phyloP scores from a whole-genome alignment of 176 grass and related monocot species.

The Oryza glaberrima region DNA sequence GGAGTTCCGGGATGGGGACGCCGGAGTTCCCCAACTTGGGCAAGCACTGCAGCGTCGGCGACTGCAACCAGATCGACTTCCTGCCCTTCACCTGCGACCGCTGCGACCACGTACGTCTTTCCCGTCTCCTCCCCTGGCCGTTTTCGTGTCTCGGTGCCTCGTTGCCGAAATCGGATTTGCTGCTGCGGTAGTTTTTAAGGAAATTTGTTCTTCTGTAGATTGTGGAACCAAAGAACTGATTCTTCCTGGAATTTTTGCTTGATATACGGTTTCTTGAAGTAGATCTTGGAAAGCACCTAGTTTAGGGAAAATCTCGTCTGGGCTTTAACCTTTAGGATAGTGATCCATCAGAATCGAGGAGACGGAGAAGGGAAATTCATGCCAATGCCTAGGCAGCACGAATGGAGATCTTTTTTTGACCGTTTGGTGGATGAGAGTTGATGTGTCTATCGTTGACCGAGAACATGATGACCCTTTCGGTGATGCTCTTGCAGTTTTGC shows the following conservation, averaged over 20 bases:
- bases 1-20: constrained; percentile 64
- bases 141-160: neutral
- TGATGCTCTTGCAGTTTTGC: neutral
- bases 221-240: neutral
- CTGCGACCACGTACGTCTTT: constrained; percentile 66
- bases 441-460: constrained; percentile 17
- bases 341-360: neutral
- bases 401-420: neutral
- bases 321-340: neutral
- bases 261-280: neutral
- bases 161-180: neutral
- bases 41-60: constrained; percentile 89
- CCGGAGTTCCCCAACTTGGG: constrained; percentile 93
- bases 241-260: neutral
- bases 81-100: constrained; percentile 98
- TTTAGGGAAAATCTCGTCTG: neutral
- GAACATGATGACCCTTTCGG: neutral
- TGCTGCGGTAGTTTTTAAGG: neutral
- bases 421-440: neutral
- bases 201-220: neutral
- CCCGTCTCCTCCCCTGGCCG: neutral
- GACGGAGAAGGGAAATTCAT: constrained; percentile 8
- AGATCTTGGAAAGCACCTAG: constrained; percentile 17
- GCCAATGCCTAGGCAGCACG: constrained; percentile 5
- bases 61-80: constrained; percentile 94